Percentiles rank a stretch among this genome's conserved stretches.
Evolutionary conservation across 2,329 filamentous ascomycete species (phyloP).

Genomic region (Penicillium rolfsii): DNA sequence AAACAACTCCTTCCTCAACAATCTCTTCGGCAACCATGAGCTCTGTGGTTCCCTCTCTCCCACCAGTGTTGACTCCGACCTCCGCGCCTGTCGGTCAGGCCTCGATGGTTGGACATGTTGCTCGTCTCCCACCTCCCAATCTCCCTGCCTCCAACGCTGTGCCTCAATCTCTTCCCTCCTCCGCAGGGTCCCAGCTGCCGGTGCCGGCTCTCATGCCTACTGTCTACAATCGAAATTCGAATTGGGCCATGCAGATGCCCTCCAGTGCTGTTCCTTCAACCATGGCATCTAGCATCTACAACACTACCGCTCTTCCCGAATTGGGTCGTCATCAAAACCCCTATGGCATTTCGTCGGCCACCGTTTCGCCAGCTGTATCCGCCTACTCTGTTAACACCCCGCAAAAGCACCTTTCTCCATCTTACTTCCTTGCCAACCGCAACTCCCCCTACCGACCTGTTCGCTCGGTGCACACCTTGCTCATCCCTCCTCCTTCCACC

Average conservation of each 20-base stretch:
- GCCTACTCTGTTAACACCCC: constrained; percentile 63
- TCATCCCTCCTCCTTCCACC: constrained; percentile 81
- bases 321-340: constrained; percentile 53
- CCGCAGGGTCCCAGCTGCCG: constrained; percentile 55
- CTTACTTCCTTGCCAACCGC: constrained; percentile 82
- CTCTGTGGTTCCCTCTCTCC: constrained; percentile 35
- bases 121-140: constrained; percentile 70
- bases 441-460: constrained; percentile 92
- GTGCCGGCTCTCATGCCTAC: constrained; percentile 72
- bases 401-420: constrained; percentile 79
- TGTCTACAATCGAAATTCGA: constrained; percentile 65
- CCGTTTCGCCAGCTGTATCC: constrained; percentile 70
- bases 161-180: constrained; percentile 42
- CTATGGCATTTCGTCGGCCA: constrained; percentile 56
- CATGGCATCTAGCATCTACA: constrained; percentile 36
- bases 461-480: constrained; percentile 83
- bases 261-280: constrained; percentile 36
- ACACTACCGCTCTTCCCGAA: constrained; percentile 37
- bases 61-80: constrained; percentile 39
- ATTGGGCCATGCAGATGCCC: constrained; percentile 53
- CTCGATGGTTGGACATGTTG: constrained; percentile 40
- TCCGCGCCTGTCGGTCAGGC: constrained; percentile 43
- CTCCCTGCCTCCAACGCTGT: constrained; percentile 62
- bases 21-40: constrained; percentile 32
- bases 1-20: constrained; percentile 30